Conservation (phyloP, 768 basidiomycete species). For the Megacollybia marginata region DNA sequence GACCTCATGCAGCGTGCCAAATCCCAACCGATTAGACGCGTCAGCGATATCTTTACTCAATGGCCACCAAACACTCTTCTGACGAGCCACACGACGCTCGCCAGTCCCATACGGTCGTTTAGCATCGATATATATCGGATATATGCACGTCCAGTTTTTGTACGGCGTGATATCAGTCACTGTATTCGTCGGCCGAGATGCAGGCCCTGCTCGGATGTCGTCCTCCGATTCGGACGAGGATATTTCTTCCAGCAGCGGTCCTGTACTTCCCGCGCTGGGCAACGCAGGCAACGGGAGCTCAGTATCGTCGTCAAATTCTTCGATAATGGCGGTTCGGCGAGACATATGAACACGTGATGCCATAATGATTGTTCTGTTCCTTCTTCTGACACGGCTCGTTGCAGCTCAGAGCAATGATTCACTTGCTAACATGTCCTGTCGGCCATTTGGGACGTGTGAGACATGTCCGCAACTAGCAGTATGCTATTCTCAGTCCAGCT, state of each 20-base stretch:
- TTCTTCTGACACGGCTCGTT: background rate
- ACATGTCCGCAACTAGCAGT: conserved; percentile 60
- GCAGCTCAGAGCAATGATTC: conserved; percentile 19
- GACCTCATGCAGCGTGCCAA: conserved; percentile 83
- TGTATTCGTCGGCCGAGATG: conserved; percentile 21
- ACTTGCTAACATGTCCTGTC: conserved; percentile 10
- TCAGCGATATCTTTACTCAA: conserved; percentile 89
- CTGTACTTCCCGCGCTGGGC: conserved; percentile 57
- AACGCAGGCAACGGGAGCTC: conserved; percentile 79
- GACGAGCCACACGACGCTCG: conserved; percentile 71
- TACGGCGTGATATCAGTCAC: conserved; percentile 77
- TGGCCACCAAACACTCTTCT: conserved; percentile 89
- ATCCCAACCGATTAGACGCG: conserved; percentile 67
- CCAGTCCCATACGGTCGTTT: conserved; percentile 84
- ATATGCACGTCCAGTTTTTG: conserved; percentile 93
- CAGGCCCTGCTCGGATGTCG: conserved; percentile 41
- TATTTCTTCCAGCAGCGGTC: conserved; percentile 78
- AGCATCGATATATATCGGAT: conserved; percentile 95
- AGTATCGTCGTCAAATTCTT: conserved; percentile 92
- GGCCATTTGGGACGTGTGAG: conserved; percentile 51
- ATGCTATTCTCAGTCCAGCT: conserved; percentile 17
- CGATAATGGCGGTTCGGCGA: conserved; percentile 32
- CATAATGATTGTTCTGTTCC: background rate
- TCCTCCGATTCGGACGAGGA: conserved; percentile 46
- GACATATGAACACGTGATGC: background rate